A percentile compares a stretch with the other conserved stretches of the same genome.
Evolutionary conservation across 2,329 filamentous ascomycete species (phyloP).

Genomic region (Coleophoma cylindrospora): DNA sequence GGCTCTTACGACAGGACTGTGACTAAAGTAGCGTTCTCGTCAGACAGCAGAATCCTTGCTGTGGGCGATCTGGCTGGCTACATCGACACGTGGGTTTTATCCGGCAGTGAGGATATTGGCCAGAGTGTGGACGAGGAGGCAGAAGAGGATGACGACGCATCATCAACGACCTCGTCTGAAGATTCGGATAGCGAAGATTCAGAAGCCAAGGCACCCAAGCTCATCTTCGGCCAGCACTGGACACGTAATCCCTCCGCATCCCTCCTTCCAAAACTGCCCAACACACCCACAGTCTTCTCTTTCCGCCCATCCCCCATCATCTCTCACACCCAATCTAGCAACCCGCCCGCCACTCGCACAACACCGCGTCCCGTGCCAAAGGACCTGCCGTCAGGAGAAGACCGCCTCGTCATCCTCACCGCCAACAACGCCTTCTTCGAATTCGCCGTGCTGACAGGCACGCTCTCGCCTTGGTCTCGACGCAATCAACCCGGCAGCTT

Average conservation of each 20-base stretch:
- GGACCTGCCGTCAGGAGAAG: constrained; percentile 46
- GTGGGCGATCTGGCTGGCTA: constrained; percentile 78
- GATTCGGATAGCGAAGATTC: constrained; percentile 34
- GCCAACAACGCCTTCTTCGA: constrained; percentile 66
- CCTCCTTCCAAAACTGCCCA: constrained; percentile 63
- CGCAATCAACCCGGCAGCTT: constrained; percentile 73
- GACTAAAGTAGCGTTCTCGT: constrained; percentile 70
- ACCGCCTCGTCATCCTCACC: constrained; percentile 55
- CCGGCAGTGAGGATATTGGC: constrained; percentile 46
- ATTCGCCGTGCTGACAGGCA: constrained; percentile 73
- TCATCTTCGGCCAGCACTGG: constrained; percentile 65
- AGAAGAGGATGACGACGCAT: constrained; percentile 30
- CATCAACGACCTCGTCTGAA: constrained; percentile 22
- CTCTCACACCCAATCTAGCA: neutral
- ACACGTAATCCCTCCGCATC: constrained; percentile 64
- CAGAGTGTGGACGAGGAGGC: constrained; percentile 28
- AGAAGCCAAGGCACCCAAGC: constrained; percentile 42
- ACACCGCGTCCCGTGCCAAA: constrained; percentile 32
- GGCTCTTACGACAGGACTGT: constrained; percentile 76
- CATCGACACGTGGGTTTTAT: constrained; percentile 80
- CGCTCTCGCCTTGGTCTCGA: constrained; percentile 79
- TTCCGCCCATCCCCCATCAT: constrained; percentile 45
- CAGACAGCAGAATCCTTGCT: constrained; percentile 74
- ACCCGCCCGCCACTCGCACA: constrained; percentile 18
- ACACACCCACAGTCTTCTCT: constrained; percentile 61